Conservation (phyloP, 164 flowering plant species). For the Piper betle region DNA sequence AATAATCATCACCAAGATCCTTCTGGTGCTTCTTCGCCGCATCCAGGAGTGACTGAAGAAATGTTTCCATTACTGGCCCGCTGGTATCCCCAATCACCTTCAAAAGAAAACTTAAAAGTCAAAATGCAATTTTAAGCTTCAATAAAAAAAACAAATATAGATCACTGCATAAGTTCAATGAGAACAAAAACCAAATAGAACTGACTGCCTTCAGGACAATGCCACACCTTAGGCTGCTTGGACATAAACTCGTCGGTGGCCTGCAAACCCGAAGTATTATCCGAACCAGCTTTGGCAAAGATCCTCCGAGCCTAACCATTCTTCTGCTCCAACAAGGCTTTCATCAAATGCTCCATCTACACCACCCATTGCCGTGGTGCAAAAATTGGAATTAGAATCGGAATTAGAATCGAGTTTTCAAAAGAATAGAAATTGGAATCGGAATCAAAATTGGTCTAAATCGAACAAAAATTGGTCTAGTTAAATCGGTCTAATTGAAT, state of each 20-base stretch:
- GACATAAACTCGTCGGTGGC: slow-evolving; percentile 71
- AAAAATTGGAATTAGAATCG: too few species aligned
- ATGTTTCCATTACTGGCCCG: slow-evolving; percentile 57
- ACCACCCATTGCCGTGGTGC: too few species aligned
- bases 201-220: not conserved
- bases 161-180: not conserved
- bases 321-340: slow-evolving; percentile 89
- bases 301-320: slow-evolving; percentile 90
- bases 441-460: too few species aligned
- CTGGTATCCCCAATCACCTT: slow-evolving; percentile 77
- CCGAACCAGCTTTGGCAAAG: slow-evolving; percentile 78
- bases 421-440: too few species aligned
- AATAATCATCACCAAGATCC: slow-evolving; percentile 66
- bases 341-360: slow-evolving; percentile 90
- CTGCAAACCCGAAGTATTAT: slow-evolving; percentile 71
- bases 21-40: slow-evolving; percentile 58
- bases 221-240: slow-evolving; percentile 69
- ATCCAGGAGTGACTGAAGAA: slow-evolving; percentile 45
- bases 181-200: not conserved
- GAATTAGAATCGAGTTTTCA: too few species aligned
- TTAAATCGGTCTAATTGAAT: too few species aligned
- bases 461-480: too few species aligned
- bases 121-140: not conserved
- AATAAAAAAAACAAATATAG: not conserved
- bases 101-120: slow-evolving; percentile 3